Base-by-base conservation (phyloP, 78 protist genomes). In the Guillardia theta region DNA sequence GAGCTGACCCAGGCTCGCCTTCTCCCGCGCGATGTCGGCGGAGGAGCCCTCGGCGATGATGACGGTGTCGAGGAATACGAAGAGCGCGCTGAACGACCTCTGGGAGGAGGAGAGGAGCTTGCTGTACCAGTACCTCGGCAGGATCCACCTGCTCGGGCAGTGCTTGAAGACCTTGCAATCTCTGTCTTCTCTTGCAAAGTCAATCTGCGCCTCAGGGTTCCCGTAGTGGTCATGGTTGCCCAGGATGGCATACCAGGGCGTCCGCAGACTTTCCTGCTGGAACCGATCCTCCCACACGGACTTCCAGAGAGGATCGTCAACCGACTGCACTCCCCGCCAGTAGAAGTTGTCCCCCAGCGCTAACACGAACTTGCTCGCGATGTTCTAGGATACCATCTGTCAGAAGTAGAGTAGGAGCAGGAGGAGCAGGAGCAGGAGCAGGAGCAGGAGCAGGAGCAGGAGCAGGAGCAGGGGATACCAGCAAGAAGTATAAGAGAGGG, bases 331-430 rank as follows among this genome's bases (percentile, higher is more conserved):
- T 0, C 90, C 90, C 15, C 90, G 90, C 24, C 10, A 78, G 48
- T 78, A 78, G 90, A 78, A 78, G 90, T 78, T 78, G 90, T 78
- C 90, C 37, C 90, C 90, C 37, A 78, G 90, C 15, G 90, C 90
- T 4, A 78, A 30, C 33, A 78, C 90, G 24, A 78, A 78, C 43
- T n/a, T 78, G 90, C 90, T 58, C 70, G 39, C 70, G 70, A 58
- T 58, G 70, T 58, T 58, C 70, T 58, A 30, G 27, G n/a, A n/a
- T n/a, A n/a, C n/a, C n/a, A n/a, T n/a, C n/a, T n/a, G n/a, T n/a
- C n/a, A n/a, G n/a, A n/a, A n/a, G n/a, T n/a, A n/a, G n/a, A n/a
- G n/a, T n/a, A n/a, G n/a, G n/a, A n/a, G n/a, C n/a, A n/a, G n/a
- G n/a, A n/a, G n/a, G n/a, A n/a, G n/a, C n/a, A n/a, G n/a, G n/a